Conservation (phyloP, 2,329 filamentous ascomycete genomes). For the Cladosporium austrohemisphaericum region DNA sequence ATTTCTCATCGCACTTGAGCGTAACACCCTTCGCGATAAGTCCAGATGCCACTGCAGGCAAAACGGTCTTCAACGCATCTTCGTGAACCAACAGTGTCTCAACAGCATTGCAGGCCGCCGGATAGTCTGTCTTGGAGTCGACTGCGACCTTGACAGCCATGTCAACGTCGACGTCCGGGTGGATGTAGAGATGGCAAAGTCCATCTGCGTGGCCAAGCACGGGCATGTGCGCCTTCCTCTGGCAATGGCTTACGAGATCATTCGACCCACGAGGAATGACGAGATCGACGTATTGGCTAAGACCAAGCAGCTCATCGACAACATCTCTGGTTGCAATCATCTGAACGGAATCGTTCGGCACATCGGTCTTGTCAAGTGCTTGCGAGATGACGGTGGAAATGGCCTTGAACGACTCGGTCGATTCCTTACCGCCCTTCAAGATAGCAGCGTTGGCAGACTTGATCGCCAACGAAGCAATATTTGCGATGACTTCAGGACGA, state of each 20-base stretch:
- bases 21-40: slow-evolving; percentile 74
- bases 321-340: slow-evolving; percentile 90
- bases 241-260: slow-evolving; percentile 85
- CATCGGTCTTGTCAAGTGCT: slow-evolving; percentile 67
- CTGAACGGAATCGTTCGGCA: slow-evolving; percentile 85
- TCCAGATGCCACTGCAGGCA: slow-evolving; percentile 69
- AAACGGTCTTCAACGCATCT: slow-evolving; percentile 60
- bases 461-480: slow-evolving; percentile 91
- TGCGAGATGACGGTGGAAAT: slow-evolving; percentile 81
- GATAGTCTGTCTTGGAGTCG: slow-evolving; percentile 91
- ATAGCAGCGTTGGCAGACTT: slow-evolving; percentile 98
- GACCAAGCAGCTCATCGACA: slow-evolving; percentile 79
- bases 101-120: slow-evolving; percentile 90
- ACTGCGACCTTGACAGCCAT: slow-evolving; percentile 74
- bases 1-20: slow-evolving; percentile 71
- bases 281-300: slow-evolving; percentile 86
- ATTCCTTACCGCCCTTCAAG: slow-evolving; percentile 95
- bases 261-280: slow-evolving; percentile 91
- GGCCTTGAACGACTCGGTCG: slow-evolving; percentile 86
- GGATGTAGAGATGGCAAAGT: slow-evolving; percentile 81
- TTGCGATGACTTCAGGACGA: slow-evolving; percentile 94
- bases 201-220: slow-evolving; percentile 96
- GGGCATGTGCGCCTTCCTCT: slow-evolving; percentile 85
- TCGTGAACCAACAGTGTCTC: slow-evolving; percentile 87
- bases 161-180: slow-evolving; percentile 67